Evolutionary conservation across 805 yeast species (phyloP).

Genomic region (Monosporozyma unispora): DNA sequence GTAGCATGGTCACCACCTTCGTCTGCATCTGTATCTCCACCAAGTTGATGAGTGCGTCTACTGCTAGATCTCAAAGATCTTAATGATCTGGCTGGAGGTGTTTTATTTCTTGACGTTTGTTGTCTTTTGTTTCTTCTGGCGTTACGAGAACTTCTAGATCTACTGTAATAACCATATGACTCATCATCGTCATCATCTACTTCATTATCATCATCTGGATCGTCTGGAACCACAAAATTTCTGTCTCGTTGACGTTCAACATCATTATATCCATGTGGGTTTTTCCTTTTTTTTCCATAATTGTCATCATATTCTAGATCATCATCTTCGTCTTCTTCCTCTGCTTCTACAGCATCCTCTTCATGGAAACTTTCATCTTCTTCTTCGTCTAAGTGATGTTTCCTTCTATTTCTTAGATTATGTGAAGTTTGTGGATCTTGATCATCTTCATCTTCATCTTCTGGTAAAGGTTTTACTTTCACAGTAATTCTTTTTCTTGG

Average conservation of each 20-base stretch:
- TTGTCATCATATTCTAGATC: conserved; percentile 24
- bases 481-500: conserved; percentile 4
- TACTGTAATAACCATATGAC: conserved; percentile 9
- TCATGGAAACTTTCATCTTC: conserved; percentile 31
- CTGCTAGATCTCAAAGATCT: neutral
- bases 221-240: conserved; percentile 26
- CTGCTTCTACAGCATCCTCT: conserved; percentile 27
- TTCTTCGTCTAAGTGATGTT: conserved; percentile 13
- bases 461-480: conserved; percentile 1
- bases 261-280: conserved; percentile 9
- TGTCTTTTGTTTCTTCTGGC: conserved; percentile 2
- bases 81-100: conserved; percentile 3
- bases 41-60: neutral
- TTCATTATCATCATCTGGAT: conserved; percentile 25
- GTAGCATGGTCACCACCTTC: conserved; percentile 24
- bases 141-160: conserved; percentile 5
- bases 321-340: conserved; percentile 34
- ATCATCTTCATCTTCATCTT: neutral
- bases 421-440: neutral
- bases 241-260: conserved; percentile 10
- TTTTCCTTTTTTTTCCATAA: conserved; percentile 5
- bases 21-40: conserved; percentile 15
- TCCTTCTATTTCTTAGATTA: conserved; percentile 6
- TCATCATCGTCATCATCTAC: conserved; percentile 11
- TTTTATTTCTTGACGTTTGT: neutral